Conservation (phyloP, 768 basidiomycete species). For the Mycena albidolilacea region DNA sequence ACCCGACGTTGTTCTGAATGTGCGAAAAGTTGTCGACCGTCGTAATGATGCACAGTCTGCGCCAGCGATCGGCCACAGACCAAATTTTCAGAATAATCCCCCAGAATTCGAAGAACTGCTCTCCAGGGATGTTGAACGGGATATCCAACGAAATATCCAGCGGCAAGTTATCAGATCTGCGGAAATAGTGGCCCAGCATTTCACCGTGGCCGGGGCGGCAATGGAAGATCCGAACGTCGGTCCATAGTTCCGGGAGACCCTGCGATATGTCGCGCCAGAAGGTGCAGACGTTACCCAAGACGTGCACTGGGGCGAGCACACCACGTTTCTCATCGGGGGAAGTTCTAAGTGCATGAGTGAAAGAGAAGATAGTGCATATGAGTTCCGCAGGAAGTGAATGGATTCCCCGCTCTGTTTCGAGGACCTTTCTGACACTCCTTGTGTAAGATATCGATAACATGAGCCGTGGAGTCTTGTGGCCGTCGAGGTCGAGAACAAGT, state of each 20-base stretch:
- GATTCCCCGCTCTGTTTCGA: not conserved
- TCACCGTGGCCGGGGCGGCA: slow-evolving; percentile 10
- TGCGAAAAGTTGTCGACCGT: slow-evolving; percentile 12
- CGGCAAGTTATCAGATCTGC: slow-evolving; percentile 12
- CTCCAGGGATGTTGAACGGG: not conserved
- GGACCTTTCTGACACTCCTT: too few relatives aligned
- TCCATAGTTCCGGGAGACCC: slow-evolving; percentile 20
- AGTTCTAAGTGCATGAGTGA: not conserved
- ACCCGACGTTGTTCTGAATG: slow-evolving; percentile 12
- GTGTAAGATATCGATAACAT: not conserved
- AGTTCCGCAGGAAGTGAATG: slow-evolving; percentile 22
- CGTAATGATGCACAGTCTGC: slow-evolving; percentile 4
- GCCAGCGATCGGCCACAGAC: slow-evolving; percentile 23
- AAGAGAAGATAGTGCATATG: slow-evolving; percentile 17
- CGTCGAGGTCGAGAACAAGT: too few relatives aligned
- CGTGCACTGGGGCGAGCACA: not conserved
- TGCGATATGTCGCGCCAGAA: slow-evolving; percentile 27
- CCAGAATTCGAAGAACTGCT: slow-evolving; percentile 18
- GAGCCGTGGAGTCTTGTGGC: too few relatives aligned
- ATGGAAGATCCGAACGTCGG: slow-evolving; percentile 22
- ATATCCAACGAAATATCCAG: slow-evolving; percentile 19
- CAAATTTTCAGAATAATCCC: slow-evolving; percentile 8
- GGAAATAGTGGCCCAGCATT: slow-evolving; percentile 11
- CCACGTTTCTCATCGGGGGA: not conserved
- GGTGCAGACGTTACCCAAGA: slow-evolving; percentile 10